Percentiles rank a stretch among this genome's conserved stretches.
Evolutionary conservation across 768 basidiomycete species (phyloP).

Genomic region (Nidularia sp.): DNA sequence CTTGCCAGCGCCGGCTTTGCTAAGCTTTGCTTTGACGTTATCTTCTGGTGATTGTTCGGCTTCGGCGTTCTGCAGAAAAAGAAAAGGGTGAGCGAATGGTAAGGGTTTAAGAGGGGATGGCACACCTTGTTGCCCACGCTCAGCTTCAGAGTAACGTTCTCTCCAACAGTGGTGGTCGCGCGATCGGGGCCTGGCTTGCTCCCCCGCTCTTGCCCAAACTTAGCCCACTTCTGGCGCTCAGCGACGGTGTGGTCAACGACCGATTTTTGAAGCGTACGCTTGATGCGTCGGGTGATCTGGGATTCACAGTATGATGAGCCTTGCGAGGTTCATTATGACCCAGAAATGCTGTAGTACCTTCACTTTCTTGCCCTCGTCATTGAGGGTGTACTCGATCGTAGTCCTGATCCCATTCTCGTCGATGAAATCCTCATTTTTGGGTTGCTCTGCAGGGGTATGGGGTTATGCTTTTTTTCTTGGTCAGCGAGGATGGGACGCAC

Average conservation of each 20-base stretch:
- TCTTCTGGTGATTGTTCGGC: conserved; percentile 64
- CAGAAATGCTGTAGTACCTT: conserved; percentile 51
- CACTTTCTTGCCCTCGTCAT: conserved; percentile 93
- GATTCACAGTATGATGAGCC: not conserved
- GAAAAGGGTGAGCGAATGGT: not conserved
- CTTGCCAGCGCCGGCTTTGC: conserved; percentile 78
- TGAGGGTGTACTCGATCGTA: conserved; percentile 76
- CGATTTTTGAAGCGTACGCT: conserved; percentile 83
- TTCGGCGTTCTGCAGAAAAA: conserved; percentile 48
- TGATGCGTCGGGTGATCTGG: conserved; percentile 83
- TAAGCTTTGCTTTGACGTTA: conserved; percentile 59
- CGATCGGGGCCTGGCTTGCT: conserved; percentile 86
- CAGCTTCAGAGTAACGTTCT: conserved; percentile 42
- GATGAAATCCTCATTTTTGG: conserved; percentile 64
- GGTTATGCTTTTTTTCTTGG: not conserved
- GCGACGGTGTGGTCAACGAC: conserved; percentile 94
- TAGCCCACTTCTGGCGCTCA: conserved; percentile 88
- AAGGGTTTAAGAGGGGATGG: not conserved
- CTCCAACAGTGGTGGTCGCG: conserved; percentile 90
- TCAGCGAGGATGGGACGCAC: conserved; percentile 23
- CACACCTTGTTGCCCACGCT: conserved; percentile 59
- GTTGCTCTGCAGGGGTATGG: conserved; percentile 29
- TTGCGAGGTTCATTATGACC: not conserved
- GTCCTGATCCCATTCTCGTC: conserved; percentile 87
- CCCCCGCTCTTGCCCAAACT: conserved; percentile 90